Evolutionary conservation across 2,329 filamentous ascomycete genomes (phyloP).

Genomic region (Penicillium digitatum): DNA sequence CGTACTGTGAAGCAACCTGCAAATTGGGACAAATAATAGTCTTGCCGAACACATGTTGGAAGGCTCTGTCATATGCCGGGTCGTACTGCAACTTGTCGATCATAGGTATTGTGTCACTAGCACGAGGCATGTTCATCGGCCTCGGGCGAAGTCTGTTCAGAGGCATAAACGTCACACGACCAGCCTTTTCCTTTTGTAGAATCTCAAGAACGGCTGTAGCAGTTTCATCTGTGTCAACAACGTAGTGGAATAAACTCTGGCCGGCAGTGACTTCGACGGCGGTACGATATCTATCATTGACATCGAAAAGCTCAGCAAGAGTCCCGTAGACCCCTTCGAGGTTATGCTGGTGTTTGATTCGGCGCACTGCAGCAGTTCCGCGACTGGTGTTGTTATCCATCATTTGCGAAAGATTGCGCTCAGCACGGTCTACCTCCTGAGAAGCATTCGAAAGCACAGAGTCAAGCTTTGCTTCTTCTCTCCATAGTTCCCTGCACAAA

Average conservation of each 20-base stretch:
- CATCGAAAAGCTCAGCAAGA: conserved; percentile 85
- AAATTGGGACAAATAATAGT: conserved; percentile 91
- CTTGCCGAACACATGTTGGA: conserved; percentile 92
- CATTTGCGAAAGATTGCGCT: conserved; percentile 71
- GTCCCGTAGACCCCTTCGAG: conserved; percentile 88
- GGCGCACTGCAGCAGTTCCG: conserved; percentile 80
- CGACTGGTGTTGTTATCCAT: conserved; percentile 87
- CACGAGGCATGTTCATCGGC: conserved; percentile 72
- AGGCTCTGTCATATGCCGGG: conserved; percentile 71
- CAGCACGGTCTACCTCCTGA: conserved; percentile 71
- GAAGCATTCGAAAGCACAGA: conserved; percentile 71
- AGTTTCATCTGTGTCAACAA: conserved; percentile 87
- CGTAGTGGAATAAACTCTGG: conserved; percentile 88
- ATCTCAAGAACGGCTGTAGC: conserved; percentile 76
- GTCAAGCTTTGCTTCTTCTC: conserved; percentile 83
- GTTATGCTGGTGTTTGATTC: conserved; percentile 72
- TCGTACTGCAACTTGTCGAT: conserved; percentile 82
- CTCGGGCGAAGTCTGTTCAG: conserved; percentile 73
- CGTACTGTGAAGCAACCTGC: conserved; percentile 82
- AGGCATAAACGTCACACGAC: conserved; percentile 91
- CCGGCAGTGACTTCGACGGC: conserved; percentile 92
- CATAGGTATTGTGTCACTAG: conserved; percentile 81
- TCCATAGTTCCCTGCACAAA: conserved; percentile 59
- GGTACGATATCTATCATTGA: conserved; percentile 77
- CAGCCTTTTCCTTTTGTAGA: conserved; percentile 73